A percentile compares a stretch with the other conserved stretches of the same genome.
phyloP scores from a whole-genome alignment of 129 eudicot genomes.

The Ambrosia trifida region DNA sequence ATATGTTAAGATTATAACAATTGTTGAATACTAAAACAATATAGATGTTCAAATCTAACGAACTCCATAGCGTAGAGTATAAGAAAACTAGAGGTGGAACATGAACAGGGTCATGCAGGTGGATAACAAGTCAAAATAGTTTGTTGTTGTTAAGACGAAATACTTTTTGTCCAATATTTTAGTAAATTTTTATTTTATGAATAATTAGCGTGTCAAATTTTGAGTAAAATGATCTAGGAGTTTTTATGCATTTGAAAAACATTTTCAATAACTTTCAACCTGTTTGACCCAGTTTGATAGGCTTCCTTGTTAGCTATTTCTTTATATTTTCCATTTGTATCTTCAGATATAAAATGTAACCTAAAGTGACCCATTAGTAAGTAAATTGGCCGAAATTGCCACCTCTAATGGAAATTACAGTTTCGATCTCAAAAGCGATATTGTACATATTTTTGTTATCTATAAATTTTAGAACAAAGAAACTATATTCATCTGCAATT shows the following conservation, averaged over 20 bases:
- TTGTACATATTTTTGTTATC: background rate
- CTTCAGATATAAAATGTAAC: background rate
- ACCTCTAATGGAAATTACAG: background rate
- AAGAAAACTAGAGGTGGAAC: background rate
- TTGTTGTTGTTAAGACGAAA: background rate
- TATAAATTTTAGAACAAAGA: background rate
- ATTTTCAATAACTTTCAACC: background rate
- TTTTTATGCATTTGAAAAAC: background rate
- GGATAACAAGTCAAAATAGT: background rate
- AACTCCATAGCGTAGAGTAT: background rate
- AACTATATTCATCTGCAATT: background rate
- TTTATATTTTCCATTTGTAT: background rate
- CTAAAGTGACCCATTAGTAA: background rate
- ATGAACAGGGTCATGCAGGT: background rate
- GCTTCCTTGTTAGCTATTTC: background rate
- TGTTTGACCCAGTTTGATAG: background rate
- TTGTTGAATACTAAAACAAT: background rate
- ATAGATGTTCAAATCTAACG: background rate
- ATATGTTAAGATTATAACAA: background rate
- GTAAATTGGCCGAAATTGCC: background rate
- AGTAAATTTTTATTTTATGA: background rate
- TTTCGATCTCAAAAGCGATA: background rate
- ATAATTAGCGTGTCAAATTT: conserved; percentile 1
- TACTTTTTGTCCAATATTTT: background rate
- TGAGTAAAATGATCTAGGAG: background rate